Evolutionary conservation across 2,329 filamentous ascomycete species (phyloP).

Genomic region (Trichoderma pleuroti): DNA sequence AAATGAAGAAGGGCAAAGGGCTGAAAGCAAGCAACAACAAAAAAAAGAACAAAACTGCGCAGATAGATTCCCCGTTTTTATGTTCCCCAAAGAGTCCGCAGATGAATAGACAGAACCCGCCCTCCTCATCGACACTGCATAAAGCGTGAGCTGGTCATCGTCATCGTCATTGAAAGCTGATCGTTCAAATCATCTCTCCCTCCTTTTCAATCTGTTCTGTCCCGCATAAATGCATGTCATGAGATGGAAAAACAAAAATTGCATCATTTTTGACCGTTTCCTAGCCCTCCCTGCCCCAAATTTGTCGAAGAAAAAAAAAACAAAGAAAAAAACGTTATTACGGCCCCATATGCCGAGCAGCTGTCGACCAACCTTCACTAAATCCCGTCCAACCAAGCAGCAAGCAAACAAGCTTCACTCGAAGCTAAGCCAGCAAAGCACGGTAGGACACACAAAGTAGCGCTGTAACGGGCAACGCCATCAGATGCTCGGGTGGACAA

Average conservation of each 20-base stretch:
- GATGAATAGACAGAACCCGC: slow-evolving; percentile 13
- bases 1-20: background rate
- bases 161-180: slow-evolving; percentile 17
- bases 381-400: background rate
- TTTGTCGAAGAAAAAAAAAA: background rate
- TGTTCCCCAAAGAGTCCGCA: background rate
- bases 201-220: slow-evolving; percentile 18
- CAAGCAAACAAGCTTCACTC: background rate
- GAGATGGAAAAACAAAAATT: slow-evolving; percentile 6
- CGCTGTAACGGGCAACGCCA: background rate
- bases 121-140: background rate
- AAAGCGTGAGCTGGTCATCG: slow-evolving; percentile 18
- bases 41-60: slow-evolving; percentile 22
- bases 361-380: background rate
- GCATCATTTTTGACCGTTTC: slow-evolving; percentile 11
- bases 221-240: slow-evolving; percentile 10
- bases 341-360: background rate
- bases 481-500: background rate
- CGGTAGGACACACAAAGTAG: background rate
- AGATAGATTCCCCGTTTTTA: slow-evolving; percentile 26
- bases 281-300: background rate
- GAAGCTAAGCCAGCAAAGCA: background rate
- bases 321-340: background rate
- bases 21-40: background rate
- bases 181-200: slow-evolving; percentile 19